Percentiles rank a stretch among this genome's conserved stretches.
Evolutionary conservation across 1,284 basidiomycete genomes (phyloP).

Genomic region (Ganoderma resinaceum): DNA sequence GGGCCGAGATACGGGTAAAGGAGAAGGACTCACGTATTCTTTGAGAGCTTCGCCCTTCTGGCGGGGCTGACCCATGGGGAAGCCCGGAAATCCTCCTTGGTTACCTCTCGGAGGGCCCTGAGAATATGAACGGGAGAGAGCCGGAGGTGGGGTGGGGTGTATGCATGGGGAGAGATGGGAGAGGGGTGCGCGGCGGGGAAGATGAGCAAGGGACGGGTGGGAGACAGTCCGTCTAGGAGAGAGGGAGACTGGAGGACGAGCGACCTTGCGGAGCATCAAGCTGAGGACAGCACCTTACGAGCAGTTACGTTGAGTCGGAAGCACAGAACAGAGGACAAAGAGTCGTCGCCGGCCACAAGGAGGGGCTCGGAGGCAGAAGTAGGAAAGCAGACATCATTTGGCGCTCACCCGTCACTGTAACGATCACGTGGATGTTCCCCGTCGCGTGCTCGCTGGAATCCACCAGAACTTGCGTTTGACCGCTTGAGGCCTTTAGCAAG

Average conservation of each 20-base stretch:
- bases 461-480: neutral
- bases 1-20: too few species aligned
- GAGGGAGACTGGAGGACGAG: constrained; percentile 11
- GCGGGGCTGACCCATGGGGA: constrained; percentile 58
- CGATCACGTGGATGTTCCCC: neutral
- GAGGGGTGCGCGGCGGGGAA: constrained; percentile 27
- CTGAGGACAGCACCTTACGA: neutral
- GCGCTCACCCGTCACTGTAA: neutral
- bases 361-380: neutral
- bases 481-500: neutral
- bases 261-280: constrained; percentile 23
- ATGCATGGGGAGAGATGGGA: constrained; percentile 29
- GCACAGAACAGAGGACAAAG: neutral
- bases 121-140: constrained; percentile 36
- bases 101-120: constrained; percentile 44
- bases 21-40: constrained; percentile 71
- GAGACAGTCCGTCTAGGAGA: constrained; percentile 7
- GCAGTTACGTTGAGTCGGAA: neutral
- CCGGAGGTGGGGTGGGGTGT: constrained; percentile 1
- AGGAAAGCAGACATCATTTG: neutral
- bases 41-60: constrained; percentile 86
- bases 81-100: constrained; percentile 57
- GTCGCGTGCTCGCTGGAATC: neutral
- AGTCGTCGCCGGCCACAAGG: neutral
- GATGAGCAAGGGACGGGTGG: constrained; percentile 18